Conservation (phyloP, 2,329 filamentous ascomycete species). For the Capronia epimyces region DNA sequence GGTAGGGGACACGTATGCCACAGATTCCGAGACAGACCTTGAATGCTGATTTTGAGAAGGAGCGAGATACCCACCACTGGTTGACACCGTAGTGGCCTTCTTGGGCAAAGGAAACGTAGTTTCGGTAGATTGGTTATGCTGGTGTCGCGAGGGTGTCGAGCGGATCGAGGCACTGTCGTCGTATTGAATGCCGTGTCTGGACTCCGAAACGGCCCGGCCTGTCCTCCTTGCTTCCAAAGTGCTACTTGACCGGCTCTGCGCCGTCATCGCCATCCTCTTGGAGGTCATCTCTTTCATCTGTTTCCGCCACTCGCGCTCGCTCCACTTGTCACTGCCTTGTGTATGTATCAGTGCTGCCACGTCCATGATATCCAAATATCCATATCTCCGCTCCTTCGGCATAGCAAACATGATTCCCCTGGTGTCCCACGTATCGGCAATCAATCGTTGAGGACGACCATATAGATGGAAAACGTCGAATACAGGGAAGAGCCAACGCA, state of each 20-base stretch:
- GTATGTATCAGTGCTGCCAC: conserved; percentile 73
- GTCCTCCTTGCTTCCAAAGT: conserved; percentile 35
- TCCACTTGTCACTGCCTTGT: conserved; percentile 70
- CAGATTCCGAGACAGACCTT: conserved; percentile 28
- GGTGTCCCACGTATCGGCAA: conserved; percentile 79
- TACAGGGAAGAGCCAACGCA: conserved; percentile 85
- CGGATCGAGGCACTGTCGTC: conserved; percentile 47
- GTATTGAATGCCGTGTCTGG: conserved; percentile 36
- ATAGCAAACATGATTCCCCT: conserved; percentile 97
- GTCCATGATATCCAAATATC: conserved; percentile 84
- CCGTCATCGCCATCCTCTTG: conserved; percentile 64
- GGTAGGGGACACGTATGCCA: conserved; percentile 21
- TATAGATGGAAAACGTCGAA: conserved; percentile 92
- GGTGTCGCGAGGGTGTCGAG: conserved; percentile 48
- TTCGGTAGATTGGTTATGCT: conserved; percentile 37
- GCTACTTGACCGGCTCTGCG: conserved; percentile 31
- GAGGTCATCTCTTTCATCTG: conserved; percentile 83
- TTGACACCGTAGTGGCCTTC: conserved; percentile 20
- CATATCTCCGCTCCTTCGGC: conserved; percentile 80
- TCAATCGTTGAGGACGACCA: conserved; percentile 76
- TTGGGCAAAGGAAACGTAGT: conserved; percentile 50
- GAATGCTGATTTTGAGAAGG: conserved; percentile 24
- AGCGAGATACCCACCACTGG: conserved; percentile 19
- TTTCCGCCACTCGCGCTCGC: conserved; percentile 82
- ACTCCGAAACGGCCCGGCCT: conserved; percentile 16